phyloP scores from a whole-genome alignment of 805 yeast genomes.

The Saturnispora zaruensis region DNA sequence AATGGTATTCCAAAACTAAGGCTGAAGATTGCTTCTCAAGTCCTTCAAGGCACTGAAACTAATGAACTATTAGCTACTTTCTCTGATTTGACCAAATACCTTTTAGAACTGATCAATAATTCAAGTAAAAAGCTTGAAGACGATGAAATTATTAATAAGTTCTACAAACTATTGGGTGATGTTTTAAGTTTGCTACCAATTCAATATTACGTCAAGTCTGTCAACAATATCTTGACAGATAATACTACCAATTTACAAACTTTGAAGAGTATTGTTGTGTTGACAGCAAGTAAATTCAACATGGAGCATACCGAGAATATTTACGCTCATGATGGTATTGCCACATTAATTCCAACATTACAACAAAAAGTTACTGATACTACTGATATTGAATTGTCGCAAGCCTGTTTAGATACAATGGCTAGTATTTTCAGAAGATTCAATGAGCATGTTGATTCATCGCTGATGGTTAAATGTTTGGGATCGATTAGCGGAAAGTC shows the following conservation, averaged over 20 bases:
- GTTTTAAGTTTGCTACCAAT: slow-evolving; percentile 69
- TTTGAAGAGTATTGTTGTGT: slow-evolving; percentile 51
- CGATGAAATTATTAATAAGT: slow-evolving; percentile 31
- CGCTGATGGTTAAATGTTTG: slow-evolving; percentile 42
- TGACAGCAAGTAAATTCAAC: slow-evolving; percentile 62
- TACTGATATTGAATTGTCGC: slow-evolving; percentile 45
- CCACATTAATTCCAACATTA: slow-evolving; percentile 42
- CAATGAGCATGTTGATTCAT: slow-evolving; percentile 41
- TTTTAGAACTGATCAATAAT: slow-evolving; percentile 34
- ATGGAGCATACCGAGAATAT: slow-evolving; percentile 48
- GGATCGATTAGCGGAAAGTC: slow-evolving; percentile 37
- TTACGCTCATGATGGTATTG: slow-evolving; percentile 43
- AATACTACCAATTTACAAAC: slow-evolving; percentile 37
- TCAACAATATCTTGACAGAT: slow-evolving; percentile 34
- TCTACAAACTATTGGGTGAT: slow-evolving; percentile 52
- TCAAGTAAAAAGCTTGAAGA: slow-evolving; percentile 22
- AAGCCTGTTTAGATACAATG: slow-evolving; percentile 61
- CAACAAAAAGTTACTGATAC: slow-evolving; percentile 31
- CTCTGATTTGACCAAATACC: slow-evolving; percentile 25
- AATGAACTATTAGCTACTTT: slow-evolving; percentile 20
- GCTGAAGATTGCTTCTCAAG: slow-evolving; percentile 29
- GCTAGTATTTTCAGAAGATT: slow-evolving; percentile 57
- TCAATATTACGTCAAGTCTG: slow-evolving; percentile 57
- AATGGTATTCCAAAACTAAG: slow-evolving; percentile 38
- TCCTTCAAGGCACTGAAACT: slow-evolving; percentile 22